Evolutionary conservation across 805 yeast genomes (phyloP), one percentile per base, ranked within the genome.

Genomic region (Candida ponderosae): DNA sequence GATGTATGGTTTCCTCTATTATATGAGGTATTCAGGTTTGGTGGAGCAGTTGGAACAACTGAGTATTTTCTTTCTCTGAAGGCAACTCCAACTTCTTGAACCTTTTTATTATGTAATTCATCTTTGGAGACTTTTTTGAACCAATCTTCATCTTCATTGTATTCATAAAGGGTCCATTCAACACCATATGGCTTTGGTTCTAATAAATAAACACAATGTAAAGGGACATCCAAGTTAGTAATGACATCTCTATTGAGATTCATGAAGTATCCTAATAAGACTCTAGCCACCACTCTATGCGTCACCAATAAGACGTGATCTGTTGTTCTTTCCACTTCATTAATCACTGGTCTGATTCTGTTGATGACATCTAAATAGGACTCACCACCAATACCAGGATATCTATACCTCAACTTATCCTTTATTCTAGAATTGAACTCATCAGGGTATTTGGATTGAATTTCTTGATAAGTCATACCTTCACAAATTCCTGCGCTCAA

Each of bases 381-480:
- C 59, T 90, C 98, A 15, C 98, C 98, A 7, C 97, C 97, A 35
- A 87, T 84, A 4, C 98, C 98, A 2, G 97, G 98, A 54, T 90
- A 90, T 42, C 98, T 68, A 59, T 90, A 90, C 15, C 81, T 68
- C 48, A 90, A 68, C 59, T 90, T 90, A 59, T 87, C 82, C 31
- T 70, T 66, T 47, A 86, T 61, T 40, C 97, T 72, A 15, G 87
- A 73, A 31, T 72, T 75, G 54, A 81, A 90, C 57, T 90, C 97
- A 28, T 73, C 73, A 0, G 97, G 96, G 50, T 70, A 75, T 43
- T 66, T 63, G 10, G 60, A 63, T 55, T 81, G 84, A 45, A 90
- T 89, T 47, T 90, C 94, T 37, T 78, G 80, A 54, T 93, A 89
- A 0, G 97, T 89, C 81, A 89, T 68, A 4, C 96, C 96, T 48